These are phyloP conservation scores for Prunus armeniaca DNA, from an alignment of 306 rosid genomes.

Conservation along the genomic window DNA sequence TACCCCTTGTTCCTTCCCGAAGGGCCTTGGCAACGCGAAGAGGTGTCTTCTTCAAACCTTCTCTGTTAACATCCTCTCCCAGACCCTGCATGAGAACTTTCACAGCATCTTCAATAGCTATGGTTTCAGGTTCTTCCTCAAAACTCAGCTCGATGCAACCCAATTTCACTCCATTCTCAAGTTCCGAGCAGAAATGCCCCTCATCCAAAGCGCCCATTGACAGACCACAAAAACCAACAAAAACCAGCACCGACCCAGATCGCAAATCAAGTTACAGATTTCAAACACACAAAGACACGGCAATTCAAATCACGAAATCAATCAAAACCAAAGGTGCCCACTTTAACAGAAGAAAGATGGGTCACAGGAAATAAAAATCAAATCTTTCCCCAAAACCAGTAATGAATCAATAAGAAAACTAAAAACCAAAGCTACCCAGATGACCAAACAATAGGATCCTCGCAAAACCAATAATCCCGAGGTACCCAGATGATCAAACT, in stretches of 20 bases:
- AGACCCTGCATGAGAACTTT: conserved; percentile 79
- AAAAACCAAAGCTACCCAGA: conserved; percentile 1
- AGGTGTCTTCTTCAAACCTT: conserved; percentile 85
- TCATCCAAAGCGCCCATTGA: conserved; percentile 83
- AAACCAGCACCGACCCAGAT: conserved; percentile 15
- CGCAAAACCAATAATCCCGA: not conserved
- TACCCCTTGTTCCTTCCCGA: conserved; percentile 90
- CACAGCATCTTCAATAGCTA: conserved; percentile 66
- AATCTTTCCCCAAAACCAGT: not conserved
- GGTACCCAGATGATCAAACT: not conserved
- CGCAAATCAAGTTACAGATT: conserved; percentile 9
- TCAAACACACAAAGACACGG: not conserved
- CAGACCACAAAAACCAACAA: conserved; percentile 19
- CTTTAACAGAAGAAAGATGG: not conserved
- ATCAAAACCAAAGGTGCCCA: conserved; percentile 1
- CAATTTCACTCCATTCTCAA: conserved; percentile 53
- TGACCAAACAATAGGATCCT: not conserved
- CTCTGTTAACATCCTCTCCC: conserved; percentile 80
- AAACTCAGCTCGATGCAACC: conserved; percentile 34
- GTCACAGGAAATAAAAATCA: not conserved
- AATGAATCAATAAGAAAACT: not conserved
- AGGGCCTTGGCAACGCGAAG: conserved; percentile 94
- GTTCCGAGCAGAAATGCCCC: conserved; percentile 55
- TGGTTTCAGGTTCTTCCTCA: conserved; percentile 48
- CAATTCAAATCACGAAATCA: not conserved